Percentiles rank a stretch among this genome's conserved stretches.
These are phyloP conservation scores for Myxozyma sirexii DNA, from an alignment of 805 yeast species.

Conservation along the genomic window DNA sequence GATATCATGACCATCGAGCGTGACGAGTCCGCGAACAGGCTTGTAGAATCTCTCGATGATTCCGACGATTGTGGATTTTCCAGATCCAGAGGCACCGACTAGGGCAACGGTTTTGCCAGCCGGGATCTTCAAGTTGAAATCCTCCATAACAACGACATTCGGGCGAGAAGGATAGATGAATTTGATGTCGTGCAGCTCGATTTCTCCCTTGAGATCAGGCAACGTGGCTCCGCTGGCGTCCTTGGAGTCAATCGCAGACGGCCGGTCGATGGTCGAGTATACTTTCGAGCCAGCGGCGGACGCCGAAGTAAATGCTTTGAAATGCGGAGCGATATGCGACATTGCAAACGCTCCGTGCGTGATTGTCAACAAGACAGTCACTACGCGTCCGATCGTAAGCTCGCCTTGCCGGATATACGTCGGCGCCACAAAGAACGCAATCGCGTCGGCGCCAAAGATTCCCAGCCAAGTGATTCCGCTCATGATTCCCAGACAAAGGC, in stretches of 20 bases:
- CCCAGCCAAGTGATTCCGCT: conserved; percentile 36
- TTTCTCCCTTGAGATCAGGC: conserved; percentile 57
- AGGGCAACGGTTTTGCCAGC: conserved; percentile 91
- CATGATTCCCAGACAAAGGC: conserved; percentile 39
- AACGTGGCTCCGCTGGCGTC: conserved; percentile 35
- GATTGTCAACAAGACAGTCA: conserved; percentile 42
- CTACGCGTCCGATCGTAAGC: conserved; percentile 31
- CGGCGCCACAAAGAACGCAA: conserved; percentile 39
- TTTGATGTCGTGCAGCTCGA: conserved; percentile 77
- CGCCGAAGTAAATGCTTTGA: conserved; percentile 45
- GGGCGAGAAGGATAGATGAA: conserved; percentile 83
- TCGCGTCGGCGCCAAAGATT: conserved; percentile 37
- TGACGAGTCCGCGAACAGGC: conserved; percentile 68
- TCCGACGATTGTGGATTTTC: conserved; percentile 87
- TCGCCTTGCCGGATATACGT: conserved; percentile 33
- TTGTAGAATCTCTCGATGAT: conserved; percentile 88
- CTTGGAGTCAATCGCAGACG: conserved; percentile 44
- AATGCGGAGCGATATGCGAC: conserved; percentile 47
- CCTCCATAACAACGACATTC: conserved; percentile 76
- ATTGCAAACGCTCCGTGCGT: conserved; percentile 49
- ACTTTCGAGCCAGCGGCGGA: conserved; percentile 46
- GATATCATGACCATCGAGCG: conserved; percentile 84
- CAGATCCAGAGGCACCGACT: conserved; percentile 96
- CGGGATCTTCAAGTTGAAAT: conserved; percentile 76
- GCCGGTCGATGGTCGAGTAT: conserved; percentile 48